phyloP scores from a whole-genome alignment of 208 protist genomes.

The Acanthamoeba sp. region DNA sequence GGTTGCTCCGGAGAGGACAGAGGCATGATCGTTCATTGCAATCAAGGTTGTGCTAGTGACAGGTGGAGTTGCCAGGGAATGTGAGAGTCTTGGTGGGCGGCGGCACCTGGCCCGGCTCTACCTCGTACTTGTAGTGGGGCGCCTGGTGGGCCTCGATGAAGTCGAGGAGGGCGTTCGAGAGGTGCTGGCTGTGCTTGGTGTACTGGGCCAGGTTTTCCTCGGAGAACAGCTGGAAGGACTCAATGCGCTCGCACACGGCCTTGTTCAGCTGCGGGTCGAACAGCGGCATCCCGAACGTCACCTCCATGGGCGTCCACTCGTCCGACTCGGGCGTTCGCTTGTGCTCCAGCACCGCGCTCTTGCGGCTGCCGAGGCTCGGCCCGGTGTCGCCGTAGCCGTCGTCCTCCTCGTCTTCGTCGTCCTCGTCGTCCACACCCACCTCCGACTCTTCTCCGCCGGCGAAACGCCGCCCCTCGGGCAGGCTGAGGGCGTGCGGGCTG shows the following conservation, averaged over 20 bases:
- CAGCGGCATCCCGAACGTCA: conserved; percentile 84
- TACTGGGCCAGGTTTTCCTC: conserved; percentile 66
- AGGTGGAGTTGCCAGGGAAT: not conserved
- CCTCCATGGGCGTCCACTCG: conserved; percentile 77
- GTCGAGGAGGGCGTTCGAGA: conserved; percentile 78
- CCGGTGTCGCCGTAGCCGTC: not conserved
- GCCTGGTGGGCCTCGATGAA: conserved; percentile 77
- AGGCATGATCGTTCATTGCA: too few relatives aligned
- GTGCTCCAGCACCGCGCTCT: not conserved
- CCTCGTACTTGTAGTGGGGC: conserved; percentile 61
- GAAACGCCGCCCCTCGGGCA: not conserved
- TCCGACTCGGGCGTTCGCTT: conserved; percentile 17
- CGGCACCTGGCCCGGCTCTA: conserved; percentile 61
- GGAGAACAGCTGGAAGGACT: conserved; percentile 61
- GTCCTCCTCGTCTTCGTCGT: not conserved
- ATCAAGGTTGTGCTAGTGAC: not conserved
- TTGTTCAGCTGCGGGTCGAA: conserved; percentile 78
- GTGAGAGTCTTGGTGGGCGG: conserved; percentile 44
- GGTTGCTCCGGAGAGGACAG: too few relatives aligned
- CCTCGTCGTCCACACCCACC: not conserved
- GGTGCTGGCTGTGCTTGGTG: conserved; percentile 20
- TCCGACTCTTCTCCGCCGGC: not conserved
- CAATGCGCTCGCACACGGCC: conserved; percentile 79
- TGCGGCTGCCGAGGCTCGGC: conserved; percentile 2
- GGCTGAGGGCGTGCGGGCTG: conserved; percentile 20